Conservation (phyloP, 176 grass and related monocot genomes). For the Stipa capillata region DNA sequence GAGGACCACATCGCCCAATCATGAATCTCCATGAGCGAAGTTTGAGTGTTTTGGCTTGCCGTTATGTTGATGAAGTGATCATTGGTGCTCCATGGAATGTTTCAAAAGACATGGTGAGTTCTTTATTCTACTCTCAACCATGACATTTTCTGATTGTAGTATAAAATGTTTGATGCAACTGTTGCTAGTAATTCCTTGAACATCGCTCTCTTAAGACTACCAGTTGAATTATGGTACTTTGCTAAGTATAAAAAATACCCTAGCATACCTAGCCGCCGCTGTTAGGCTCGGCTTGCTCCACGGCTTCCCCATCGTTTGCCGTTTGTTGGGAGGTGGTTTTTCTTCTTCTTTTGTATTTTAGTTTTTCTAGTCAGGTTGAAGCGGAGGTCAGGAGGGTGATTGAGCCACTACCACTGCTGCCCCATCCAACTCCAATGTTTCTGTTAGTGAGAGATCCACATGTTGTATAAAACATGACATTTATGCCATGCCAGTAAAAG, state of each 20-base stretch:
- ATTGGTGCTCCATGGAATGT: constrained; percentile 92
- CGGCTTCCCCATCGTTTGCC: no score
- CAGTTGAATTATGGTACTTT: background rate
- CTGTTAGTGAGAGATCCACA: background rate
- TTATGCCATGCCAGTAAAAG: background rate
- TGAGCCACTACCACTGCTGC: background rate
- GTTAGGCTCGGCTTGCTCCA: background rate
- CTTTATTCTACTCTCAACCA: background rate
- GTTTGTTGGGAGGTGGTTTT: background rate
- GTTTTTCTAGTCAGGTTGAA: background rate
- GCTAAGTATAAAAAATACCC: background rate
- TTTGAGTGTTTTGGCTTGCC: constrained; percentile 92
- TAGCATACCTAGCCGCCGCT: background rate
- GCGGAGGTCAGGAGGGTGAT: background rate
- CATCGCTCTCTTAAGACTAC: background rate
- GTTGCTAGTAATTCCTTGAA: background rate
- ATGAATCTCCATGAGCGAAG: constrained; percentile 97
- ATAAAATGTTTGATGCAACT: background rate
- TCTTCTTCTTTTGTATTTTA: background rate
- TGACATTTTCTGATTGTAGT: background rate
- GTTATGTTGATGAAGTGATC: constrained; percentile 97
- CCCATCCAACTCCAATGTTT: background rate
- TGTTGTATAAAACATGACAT: background rate
- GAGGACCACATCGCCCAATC: constrained; percentile 82
- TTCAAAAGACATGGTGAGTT: constrained; percentile 89